A percentile compares a stretch with the other conserved stretches of the same genome.
Conservation (phyloP, 2,329 filamentous ascomycete species). For the Aureobasidium subglaciale region DNA sequence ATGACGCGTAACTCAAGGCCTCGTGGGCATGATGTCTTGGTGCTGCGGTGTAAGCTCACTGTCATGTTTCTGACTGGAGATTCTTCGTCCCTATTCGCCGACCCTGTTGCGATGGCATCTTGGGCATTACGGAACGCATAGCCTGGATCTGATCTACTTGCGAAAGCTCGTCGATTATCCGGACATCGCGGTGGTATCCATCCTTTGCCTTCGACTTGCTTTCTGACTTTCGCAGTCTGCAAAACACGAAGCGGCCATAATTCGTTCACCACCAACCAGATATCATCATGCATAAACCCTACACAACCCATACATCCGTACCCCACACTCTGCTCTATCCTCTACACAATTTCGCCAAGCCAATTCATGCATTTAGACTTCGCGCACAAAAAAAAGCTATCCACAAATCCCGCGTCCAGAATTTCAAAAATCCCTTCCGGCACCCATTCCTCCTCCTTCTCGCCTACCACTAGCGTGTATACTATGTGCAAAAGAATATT, state of each 20-base stretch:
- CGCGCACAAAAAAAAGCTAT: not conserved
- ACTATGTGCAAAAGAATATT: not conserved
- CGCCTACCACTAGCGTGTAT: too few species aligned
- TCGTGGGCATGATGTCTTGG: not conserved
- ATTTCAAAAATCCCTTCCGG: not conserved
- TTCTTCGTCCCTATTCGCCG: not conserved
- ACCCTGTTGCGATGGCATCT: not conserved
- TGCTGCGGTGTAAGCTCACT: slow-evolving; percentile 5
- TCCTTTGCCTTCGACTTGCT: not conserved
- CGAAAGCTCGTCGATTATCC: not conserved
- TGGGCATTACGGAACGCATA: not conserved
- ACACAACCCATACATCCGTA: not conserved
- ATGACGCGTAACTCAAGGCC: not conserved
- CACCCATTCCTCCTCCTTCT: too few species aligned
- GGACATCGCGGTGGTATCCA: not conserved
- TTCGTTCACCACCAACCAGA: too few species aligned
- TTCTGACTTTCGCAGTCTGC: not conserved
- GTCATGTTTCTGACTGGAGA: not conserved
- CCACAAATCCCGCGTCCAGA: not conserved
- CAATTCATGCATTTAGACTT: not conserved
- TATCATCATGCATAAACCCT: not conserved
- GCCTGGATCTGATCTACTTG: not conserved
- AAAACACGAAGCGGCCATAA: not conserved
- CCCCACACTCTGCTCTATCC: not conserved
- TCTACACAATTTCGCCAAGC: not conserved